These are phyloP conservation scores for Penicillium brevicompactum DNA, from an alignment of 2,329 filamentous ascomycete species.

Conservation along the genomic window DNA sequence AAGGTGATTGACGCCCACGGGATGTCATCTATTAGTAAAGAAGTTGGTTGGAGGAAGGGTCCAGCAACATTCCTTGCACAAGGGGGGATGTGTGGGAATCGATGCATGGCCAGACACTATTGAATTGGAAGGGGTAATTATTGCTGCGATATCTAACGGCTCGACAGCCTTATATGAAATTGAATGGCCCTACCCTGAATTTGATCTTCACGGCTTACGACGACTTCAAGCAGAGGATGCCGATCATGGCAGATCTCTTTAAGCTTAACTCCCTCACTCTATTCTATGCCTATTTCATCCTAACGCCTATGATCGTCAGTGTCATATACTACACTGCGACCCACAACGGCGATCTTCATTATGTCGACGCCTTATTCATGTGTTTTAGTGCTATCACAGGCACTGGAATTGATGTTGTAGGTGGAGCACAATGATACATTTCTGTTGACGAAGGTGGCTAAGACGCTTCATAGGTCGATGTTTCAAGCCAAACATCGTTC, in stretches of 20 bases:
- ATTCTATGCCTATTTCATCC: conserved; percentile 69
- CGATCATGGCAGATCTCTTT: neutral
- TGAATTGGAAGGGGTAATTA: neutral
- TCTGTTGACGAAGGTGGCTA: neutral
- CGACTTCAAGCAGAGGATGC: neutral
- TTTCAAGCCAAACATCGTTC: conserved; percentile 65
- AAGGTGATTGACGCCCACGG: neutral
- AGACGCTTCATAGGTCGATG: conserved; percentile 31
- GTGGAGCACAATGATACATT: neutral
- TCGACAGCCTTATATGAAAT: neutral
- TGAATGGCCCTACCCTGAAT: neutral
- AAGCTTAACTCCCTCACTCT: conserved; percentile 61
- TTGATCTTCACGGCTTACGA: neutral
- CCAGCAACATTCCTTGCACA: neutral
- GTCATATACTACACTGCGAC: conserved; percentile 62
- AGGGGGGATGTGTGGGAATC: neutral
- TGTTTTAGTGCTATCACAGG: conserved; percentile 68
- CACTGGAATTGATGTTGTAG: conserved; percentile 67
- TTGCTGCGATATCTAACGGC: neutral
- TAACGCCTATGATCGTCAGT: conserved; percentile 58
- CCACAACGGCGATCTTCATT: conserved; percentile 56
- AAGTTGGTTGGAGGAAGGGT: neutral
- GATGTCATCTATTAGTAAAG: neutral
- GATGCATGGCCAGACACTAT: neutral
- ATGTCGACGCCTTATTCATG: conserved; percentile 69